Percentiles rank a stretch among this genome's conserved stretches.
Evolutionary conservation across 2,329 filamentous ascomycete genomes (phyloP).

Genomic region (Fusarium subglutinans): DNA sequence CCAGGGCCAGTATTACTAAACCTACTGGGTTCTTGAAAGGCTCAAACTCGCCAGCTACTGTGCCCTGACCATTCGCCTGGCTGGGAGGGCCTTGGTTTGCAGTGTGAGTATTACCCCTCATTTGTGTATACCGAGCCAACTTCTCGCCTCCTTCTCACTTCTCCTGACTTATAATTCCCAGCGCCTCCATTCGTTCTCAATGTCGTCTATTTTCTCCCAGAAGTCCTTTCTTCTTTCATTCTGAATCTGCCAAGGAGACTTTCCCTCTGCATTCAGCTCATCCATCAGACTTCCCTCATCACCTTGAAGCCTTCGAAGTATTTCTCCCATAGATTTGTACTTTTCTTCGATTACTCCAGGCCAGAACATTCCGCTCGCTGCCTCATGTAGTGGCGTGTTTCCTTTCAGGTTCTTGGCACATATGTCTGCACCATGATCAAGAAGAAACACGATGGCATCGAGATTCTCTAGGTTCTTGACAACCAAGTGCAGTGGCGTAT

Average conservation of each 20-base stretch:
- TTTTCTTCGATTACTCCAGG: background rate
- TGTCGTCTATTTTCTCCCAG: background rate
- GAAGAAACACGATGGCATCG: background rate
- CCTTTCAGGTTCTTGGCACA: fast-evolving
- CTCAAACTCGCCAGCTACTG: too few species aligned
- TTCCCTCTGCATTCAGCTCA: background rate
- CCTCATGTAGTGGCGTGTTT: background rate
- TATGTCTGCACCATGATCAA: background rate
- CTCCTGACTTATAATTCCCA: background rate
- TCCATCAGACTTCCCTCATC: background rate
- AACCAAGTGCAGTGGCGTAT: background rate
- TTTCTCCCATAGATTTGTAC: background rate
- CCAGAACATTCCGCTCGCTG: background rate
- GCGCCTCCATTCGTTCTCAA: fast-evolving
- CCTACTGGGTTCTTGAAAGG: background rate
- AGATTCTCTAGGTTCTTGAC: background rate
- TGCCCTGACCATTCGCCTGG: background rate
- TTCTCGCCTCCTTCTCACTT: background rate
- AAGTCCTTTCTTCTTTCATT: fast-evolving
- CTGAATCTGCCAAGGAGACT: background rate
- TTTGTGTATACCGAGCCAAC: background rate
- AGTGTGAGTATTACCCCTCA: background rate
- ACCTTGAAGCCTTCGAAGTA: background rate
- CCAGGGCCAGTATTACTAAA: background rate
- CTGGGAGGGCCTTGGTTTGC: too few species aligned